Evolutionary conservation across 306 rosid species (phyloP), one percentile per base, ranked within the genome.

Genomic region (Lathyrus aphaca): DNA sequence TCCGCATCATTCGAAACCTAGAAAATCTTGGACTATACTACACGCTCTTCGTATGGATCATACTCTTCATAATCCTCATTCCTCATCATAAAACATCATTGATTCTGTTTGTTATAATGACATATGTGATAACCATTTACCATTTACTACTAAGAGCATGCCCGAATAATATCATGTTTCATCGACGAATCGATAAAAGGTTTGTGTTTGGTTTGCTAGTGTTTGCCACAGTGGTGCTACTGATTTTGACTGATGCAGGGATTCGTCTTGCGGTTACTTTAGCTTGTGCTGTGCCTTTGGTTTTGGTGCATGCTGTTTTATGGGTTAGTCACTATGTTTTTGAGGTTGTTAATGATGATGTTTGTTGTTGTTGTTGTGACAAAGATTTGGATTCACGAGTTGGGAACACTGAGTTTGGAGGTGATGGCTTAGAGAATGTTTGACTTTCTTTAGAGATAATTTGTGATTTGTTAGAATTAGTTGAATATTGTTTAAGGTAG

Each of bases 281-380:
- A 21, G 89, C 79, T 39, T 62, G 83, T 60, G 76, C 68, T 38
- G 30, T 69, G 39, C 95, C 89, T 11, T 5, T 86, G 1, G 51
- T 83, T 71, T 76, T 86, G 82, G 59, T 82, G 69, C 95, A 88
- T 84, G 89, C 95, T 12, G 73, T 84, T 82, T 76, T 88, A 2
- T 66, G 80, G 83, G 44, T 80, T 60, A 67, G 74, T 35, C 81
- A 60, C 9, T 75, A 80, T 65, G 42, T 15, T 69, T 77, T 27
- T 70, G 83, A 74, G 59, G 69, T 32, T 39, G 86, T 32, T 39
- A 84, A 70, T 32, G 86, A 82, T 50, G 79, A 3, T 72, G 35
- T 44, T 64, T 44, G n/a, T 55, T 55, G 39, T 55, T 60, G 38
- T n/a, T 64, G 56, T 27, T 43, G 65, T 81, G 56, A 65, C 17